Percentiles rank a stretch among this genome's conserved stretches.
phyloP scores from a whole-genome alignment of 257 asterid genomes.

The Coffea canephora region DNA sequence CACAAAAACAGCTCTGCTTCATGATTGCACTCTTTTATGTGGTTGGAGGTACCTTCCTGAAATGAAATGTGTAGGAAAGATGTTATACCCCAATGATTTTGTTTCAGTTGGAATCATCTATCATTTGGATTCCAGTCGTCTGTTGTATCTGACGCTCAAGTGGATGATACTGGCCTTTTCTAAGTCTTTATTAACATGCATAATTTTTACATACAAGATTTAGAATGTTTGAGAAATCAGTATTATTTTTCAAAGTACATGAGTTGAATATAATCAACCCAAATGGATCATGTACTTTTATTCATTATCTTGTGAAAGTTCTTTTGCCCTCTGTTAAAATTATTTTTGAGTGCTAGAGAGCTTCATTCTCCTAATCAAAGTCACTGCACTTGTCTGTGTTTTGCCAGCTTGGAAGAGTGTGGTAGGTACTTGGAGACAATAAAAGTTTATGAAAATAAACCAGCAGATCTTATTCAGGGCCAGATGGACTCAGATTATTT shows the following conservation, averaged over 20 bases:
- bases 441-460: conserved; percentile 91
- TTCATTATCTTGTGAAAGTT: neutral
- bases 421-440: conserved; percentile 95
- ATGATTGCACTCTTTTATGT: conserved; percentile 94
- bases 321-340: neutral
- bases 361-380: neutral
- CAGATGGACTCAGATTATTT: conserved; percentile 92
- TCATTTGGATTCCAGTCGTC: neutral
- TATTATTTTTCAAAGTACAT: too few species aligned
- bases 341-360: neutral
- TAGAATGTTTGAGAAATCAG: neutral
- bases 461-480: conserved; percentile 97
- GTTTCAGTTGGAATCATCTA: neutral
- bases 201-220: neutral
- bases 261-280: neutral
- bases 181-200: neutral
- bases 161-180: neutral
- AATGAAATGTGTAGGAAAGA: neutral
- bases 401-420: conserved; percentile 88
- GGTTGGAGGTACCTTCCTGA: conserved; percentile 71
- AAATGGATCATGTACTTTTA: neutral
- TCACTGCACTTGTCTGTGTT: neutral
- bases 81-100: neutral
- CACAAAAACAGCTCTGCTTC: conserved; percentile 91
- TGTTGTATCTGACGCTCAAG: neutral